Base-by-base conservation (phyloP, 805 yeast species). In the Suhomyces xylopsoci region DNA sequence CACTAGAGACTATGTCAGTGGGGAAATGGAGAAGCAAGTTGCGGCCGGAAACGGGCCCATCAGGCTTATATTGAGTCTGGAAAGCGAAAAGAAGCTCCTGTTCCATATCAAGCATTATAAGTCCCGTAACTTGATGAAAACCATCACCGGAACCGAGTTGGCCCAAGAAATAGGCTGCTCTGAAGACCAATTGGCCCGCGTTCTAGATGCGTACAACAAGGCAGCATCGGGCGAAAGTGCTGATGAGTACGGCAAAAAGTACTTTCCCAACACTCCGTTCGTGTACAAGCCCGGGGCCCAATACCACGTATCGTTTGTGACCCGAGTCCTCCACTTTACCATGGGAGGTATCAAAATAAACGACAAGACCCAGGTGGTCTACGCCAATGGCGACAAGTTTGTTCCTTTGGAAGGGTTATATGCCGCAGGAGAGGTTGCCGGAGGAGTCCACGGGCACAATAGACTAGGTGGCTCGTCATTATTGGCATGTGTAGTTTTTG, bases 341-440 rank as follows among this genome's bases (percentile, higher is more conserved):
- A 84, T 83, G 88, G 90, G 90, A 20, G 90, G 90, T 47, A 81
- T 82, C 5, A 77, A 77, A 63, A 81, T 83, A 51, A 75, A 82
- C 60, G 78, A 73, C 22, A 61, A 73, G 42, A 69, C 81, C 0
- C 76, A 52, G 64, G 78, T 63, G 61, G 69, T 55, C 49, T 78
- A 50, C 52, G 57, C 70, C n/a, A 60, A 54, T 26, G 57, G 63
- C 1, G 45, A 58, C 6, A 58, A 61, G 22, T 58, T 42, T 42
- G 55, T 51, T 20, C 67, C 73, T 3, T 69, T 73, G 51, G 63
- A 62, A 34, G 76, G 76, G 2, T 63, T 75, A 43, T 75, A 62
- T 55, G 79, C 80, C 1, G 74, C 76, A 9, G 80, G 80, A 5
- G 80, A 75, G 55, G 68, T 75, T 12, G 77, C 77, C 5, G 78